phyloP scores from a whole-genome alignment of 116 monocot genomes.

The Phalaenopsis hybrid region DNA sequence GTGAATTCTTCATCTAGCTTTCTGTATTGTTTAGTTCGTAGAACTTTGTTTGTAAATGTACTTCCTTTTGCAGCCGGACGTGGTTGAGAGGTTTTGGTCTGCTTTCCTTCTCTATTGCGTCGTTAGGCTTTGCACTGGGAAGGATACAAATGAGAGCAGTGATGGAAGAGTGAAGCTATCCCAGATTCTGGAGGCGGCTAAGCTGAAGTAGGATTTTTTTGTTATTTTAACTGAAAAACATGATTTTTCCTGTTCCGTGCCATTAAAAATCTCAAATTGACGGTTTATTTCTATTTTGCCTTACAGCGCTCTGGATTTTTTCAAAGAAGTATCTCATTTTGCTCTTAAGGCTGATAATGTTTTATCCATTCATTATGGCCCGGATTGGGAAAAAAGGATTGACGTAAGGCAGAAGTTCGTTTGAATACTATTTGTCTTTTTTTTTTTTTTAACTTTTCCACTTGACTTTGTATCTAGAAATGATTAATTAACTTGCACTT shows the following conservation, averaged over 20 bases:
- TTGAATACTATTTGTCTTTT: neutral
- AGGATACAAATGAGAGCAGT: slow-evolving; percentile 21
- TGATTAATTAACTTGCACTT: neutral
- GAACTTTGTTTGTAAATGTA: neutral
- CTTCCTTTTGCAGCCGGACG: slow-evolving; percentile 36
- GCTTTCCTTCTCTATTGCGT: slow-evolving; percentile 69
- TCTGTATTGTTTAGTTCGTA: neutral
- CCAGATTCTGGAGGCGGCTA: slow-evolving; percentile 53
- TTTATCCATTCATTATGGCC: slow-evolving; percentile 34
- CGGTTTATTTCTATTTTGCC: slow-evolving; percentile 6
- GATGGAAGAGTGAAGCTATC: slow-evolving; percentile 35
- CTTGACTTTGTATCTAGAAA: neutral
- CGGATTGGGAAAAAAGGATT: slow-evolving; percentile 72
- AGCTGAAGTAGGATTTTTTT: slow-evolving; percentile 37
- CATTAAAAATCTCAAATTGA: neutral
- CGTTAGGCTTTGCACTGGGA: slow-evolving; percentile 33
- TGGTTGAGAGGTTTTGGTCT: slow-evolving; percentile 52
- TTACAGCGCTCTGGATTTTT: slow-evolving; percentile 54
- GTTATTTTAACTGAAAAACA: neutral
- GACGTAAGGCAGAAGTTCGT: slow-evolving; percentile 37
- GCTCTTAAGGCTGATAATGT: slow-evolving; percentile 46
- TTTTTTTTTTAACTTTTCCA: neutral
- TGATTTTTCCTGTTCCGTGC: neutral
- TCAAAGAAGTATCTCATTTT: slow-evolving; percentile 73
- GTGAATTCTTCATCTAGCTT: slow-evolving; percentile 18